Evolutionary conservation across 1,139 yeast genomes (phyloP).

Genomic region (Yamadazyma trypodendri): DNA sequence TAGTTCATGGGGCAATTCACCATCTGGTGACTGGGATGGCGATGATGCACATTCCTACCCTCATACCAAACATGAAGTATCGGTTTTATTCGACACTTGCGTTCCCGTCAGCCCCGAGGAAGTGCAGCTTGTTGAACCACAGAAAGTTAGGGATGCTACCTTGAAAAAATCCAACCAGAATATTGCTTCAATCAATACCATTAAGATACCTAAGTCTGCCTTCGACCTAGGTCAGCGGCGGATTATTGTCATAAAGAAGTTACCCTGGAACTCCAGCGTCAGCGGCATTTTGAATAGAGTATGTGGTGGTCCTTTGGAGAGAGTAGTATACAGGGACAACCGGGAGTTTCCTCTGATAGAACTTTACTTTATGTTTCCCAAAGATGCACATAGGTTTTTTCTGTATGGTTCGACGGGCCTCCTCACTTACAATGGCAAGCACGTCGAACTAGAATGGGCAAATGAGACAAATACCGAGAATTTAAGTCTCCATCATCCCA

Average conservation of each 20-base stretch:
- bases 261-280: conserved; percentile 34
- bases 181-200: not conserved
- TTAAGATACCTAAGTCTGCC: not conserved
- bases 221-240: conserved; percentile 11
- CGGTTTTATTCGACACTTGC: not conserved
- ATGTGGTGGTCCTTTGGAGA: conserved; percentile 75
- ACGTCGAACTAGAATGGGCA: conserved; percentile 44
- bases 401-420: conserved; percentile 54
- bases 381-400: conserved; percentile 57
- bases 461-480: conserved; percentile 23
- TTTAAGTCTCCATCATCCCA: conserved; percentile 27
- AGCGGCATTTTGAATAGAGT: conserved; percentile 56
- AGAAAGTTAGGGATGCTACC: not conserved
- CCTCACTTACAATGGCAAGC: conserved; percentile 60
- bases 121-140: not conserved
- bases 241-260: conserved; percentile 19
- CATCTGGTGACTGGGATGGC: not conserved
- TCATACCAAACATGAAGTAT: not conserved
- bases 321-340: conserved; percentile 29
- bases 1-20: conserved; percentile 14
- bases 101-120: not conserved
- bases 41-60: not conserved
- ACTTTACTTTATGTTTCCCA: conserved; percentile 51
- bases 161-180: conserved; percentile 1
- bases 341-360: conserved; percentile 30